Base-by-base conservation (phyloP, 179 eudicot species). In the Amaranthus tricolor region DNA sequence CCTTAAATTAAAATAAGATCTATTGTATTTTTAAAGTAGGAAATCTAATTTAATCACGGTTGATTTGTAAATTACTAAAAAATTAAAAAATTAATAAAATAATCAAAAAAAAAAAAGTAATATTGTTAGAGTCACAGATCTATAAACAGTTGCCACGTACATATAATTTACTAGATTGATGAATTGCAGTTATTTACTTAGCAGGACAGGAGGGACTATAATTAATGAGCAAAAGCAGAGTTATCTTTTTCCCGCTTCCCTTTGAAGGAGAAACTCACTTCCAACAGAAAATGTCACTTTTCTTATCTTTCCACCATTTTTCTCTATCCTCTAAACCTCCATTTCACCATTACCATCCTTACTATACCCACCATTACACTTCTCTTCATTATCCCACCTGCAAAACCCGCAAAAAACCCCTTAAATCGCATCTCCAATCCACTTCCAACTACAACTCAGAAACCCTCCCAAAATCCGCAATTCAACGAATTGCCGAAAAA, bases 401-500 rank as follows among this genome's bases (percentile, higher is more conserved):
- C 77, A 79, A 73, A 78, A 82, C 66, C 89, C 85, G 83, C 57
- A 21, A 6, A 71, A 60, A 53, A 81, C 75, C 55, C 84, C 84
- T 78, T 67, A 57, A 47, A 51, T 68, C 76, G 9, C 86, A 80
- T 24, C 79, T 74, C 1, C 75, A 14, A 44, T 6, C 72, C 62
- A 44, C 55, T 49, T 16, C 76, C 48, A 67, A 45, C 40, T 78
- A 68, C 55, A 11, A 77, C 45, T 63, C 71, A 49, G 70, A 76
- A 64, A 57, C 85, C 62, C 73, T 88, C 52, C 88, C 97, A 1
- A 78, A 89, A 55, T 92, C 99, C 78, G 95, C 97, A 79, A 89
- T 95, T 78, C 93, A 83, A 61, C 84, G 99, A 51, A 95, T 95
- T 12, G 97, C 97, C 76, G 97, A 93, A 50, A 95, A 95, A 84